Evolutionary conservation across 192 early-diverging fungal species (phyloP), one percentile per base, ranked within the genome.

Genomic region (Linnemannia hyalina): DNA sequence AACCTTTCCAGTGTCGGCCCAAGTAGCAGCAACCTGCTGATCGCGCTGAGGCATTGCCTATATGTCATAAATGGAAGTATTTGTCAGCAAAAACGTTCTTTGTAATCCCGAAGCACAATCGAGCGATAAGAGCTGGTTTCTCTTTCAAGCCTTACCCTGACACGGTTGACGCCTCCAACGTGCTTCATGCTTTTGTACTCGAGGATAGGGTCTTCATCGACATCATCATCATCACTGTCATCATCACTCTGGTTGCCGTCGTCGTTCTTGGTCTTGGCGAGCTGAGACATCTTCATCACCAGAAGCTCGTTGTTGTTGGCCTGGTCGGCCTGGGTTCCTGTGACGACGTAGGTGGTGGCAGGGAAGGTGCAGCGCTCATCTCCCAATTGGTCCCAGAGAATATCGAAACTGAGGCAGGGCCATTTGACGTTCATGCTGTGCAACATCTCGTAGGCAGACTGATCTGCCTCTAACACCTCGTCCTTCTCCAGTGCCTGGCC

Each of bases 351-450:
- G 55, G 94, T 90, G 44, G 98, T 98, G 83, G 95, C 94, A 54
- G 98, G 98, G 88, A 96, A 99, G 22, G 90, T 92, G 52, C 92
- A 94, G 73, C 98, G 90, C 75, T 93, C 92, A 38, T 88, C 89
- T 9, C 97, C 98, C 47, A 98, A 89, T 52, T 93, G 93, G 86
- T 99, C 97, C 29, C 93, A 91, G 70, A 99, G 90, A 81, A 99
- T 92, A 87, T 99, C 99, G 80, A 99, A 99, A 88, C 95, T 97
- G 69, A 99, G 92, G 85, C 97, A 98, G 40, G 99, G 99, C 96
- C 97, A 98, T 84, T 97, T 93, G 41, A 96, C 95, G 63, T 96
- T 91, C 92, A 99, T 92, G 32, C 91, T 91, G 90, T 99, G 98
- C 75, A 99, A 93, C 99, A 99, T 99, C 77, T 97, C 96, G 90